Conservation (phyloP, 1,139 yeast species). For the Kurtzmaniella quercitrusa region DNA sequence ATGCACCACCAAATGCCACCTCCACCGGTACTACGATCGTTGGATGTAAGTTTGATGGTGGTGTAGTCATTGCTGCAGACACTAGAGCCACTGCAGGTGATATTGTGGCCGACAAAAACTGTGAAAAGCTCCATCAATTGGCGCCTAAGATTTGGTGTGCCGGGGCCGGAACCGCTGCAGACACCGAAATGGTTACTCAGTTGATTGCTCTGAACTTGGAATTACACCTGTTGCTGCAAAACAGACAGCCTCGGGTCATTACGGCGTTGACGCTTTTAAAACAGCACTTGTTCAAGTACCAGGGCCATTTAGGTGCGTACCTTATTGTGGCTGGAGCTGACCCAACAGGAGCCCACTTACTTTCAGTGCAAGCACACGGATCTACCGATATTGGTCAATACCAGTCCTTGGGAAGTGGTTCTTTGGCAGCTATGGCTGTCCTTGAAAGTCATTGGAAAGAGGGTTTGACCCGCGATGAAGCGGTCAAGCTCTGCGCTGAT, state of each 20-base stretch:
- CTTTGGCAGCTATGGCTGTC: slow-evolving; percentile 99
- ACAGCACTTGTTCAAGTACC: slow-evolving; percentile 93
- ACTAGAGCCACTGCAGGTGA: slow-evolving; percentile 96
- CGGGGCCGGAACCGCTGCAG: slow-evolving; percentile 99
- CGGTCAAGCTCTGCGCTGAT: slow-evolving; percentile 81
- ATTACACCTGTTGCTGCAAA: slow-evolving; percentile 77
- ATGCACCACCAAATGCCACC: slow-evolving; percentile 79
- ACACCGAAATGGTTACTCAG: slow-evolving; percentile 95
- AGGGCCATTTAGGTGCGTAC: slow-evolving; percentile 96
- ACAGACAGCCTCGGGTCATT: slow-evolving; percentile 87
- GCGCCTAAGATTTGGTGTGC: slow-evolving; percentile 98
- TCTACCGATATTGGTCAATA: slow-evolving; percentile 94
- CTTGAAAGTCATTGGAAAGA: slow-evolving; percentile 84
- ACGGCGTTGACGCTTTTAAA: slow-evolving; percentile 90
- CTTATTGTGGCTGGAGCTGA: slow-evolving; percentile 95
- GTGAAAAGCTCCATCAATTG: slow-evolving; percentile 90
- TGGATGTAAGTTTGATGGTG: slow-evolving; percentile 87
- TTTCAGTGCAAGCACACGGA: slow-evolving; percentile 96
- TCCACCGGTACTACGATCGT: slow-evolving; percentile 99
- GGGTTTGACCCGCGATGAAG: slow-evolving; percentile 79
- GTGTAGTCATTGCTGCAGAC: slow-evolving; percentile 97
- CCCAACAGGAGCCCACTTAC: slow-evolving; percentile 91
- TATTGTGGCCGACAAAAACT: slow-evolving; percentile 96
- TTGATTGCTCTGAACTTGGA: slow-evolving; percentile 87
- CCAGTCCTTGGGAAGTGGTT: slow-evolving; percentile 91